phyloP scores from a whole-genome alignment of 352 stramenopile genomes.

The Pythium sukuiense region DNA sequence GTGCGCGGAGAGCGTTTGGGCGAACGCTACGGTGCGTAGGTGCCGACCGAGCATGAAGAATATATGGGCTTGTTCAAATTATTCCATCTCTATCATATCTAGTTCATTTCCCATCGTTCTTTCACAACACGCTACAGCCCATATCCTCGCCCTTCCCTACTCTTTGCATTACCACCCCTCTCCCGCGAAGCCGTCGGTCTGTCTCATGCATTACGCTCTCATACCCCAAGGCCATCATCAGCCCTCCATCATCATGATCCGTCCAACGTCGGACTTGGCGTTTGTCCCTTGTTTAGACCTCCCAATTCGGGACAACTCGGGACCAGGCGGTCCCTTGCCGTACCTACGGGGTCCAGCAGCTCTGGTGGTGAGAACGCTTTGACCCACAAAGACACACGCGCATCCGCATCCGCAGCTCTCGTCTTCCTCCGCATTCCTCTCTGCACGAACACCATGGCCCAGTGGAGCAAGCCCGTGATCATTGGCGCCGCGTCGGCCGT shows the following conservation, averaged over 20 bases:
- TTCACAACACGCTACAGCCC: not conserved
- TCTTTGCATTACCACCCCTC: not conserved
- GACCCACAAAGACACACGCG: conserved; percentile 28
- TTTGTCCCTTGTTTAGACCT: conserved; percentile 13
- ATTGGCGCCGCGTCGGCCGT: conserved; percentile 68
- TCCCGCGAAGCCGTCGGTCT: not conserved
- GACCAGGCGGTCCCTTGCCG: conserved; percentile 13
- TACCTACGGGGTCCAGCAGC: conserved; percentile 14
- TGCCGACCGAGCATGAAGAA: conserved; percentile 68
- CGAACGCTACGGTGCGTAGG: conserved; percentile 91
- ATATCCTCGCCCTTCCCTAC: not conserved
- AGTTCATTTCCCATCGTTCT: not conserved
- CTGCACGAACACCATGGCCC: conserved; percentile 47
- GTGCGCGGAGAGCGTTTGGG: conserved; percentile 72
- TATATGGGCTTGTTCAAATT: conserved; percentile 33
- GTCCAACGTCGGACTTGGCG: not conserved
- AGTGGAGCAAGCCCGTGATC: conserved; percentile 80
- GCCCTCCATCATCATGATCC: not conserved
- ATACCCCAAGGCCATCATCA: not conserved
- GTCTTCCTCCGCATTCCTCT: not conserved
- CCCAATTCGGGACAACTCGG: conserved; percentile 27
- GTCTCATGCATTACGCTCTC: not conserved
- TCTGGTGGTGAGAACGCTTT: conserved; percentile 20
- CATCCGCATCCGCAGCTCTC: not conserved
- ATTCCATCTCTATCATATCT: conserved; percentile 4